Evolutionary conservation across 768 basidiomycete genomes (phyloP).

Genomic region (Russula virescens): DNA sequence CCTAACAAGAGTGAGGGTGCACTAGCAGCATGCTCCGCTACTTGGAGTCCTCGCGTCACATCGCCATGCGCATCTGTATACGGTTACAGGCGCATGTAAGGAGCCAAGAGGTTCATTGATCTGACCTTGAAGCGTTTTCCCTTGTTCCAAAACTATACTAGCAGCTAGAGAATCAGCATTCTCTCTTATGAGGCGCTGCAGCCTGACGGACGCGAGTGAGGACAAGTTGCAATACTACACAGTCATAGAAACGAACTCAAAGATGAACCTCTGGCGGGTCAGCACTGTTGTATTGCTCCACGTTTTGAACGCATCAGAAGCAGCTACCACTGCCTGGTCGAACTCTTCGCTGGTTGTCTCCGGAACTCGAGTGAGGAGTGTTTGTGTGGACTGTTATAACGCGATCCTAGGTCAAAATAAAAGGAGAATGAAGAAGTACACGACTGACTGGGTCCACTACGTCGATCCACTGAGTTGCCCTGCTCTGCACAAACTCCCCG

Average conservation of each 20-base stretch:
- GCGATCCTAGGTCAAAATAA: neutral
- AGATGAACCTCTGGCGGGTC: constrained; percentile 77
- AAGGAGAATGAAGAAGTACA: neutral
- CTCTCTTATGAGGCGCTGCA: constrained; percentile 81
- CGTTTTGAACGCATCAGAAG: constrained; percentile 77
- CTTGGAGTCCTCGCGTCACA: constrained; percentile 86
- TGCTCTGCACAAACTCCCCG: constrained; percentile 84
- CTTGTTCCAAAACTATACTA: constrained; percentile 92
- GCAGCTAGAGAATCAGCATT: constrained; percentile 81
- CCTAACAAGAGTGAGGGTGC: constrained; percentile 84
- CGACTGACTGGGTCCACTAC: constrained; percentile 78
- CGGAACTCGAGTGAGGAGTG: constrained; percentile 81
- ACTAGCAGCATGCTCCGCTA: constrained; percentile 73
- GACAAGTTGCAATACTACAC: neutral
- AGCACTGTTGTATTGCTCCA: constrained; percentile 87
- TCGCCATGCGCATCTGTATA: constrained; percentile 87
- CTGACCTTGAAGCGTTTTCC: constrained; percentile 82
- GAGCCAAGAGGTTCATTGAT: constrained; percentile 12
- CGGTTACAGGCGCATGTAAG: neutral
- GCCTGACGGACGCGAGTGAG: constrained; percentile 39
- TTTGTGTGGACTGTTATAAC: constrained; percentile 72
- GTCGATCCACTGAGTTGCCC: constrained; percentile 73
- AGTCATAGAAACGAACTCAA: constrained; percentile 64
- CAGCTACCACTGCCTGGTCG: constrained; percentile 74
- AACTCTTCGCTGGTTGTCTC: constrained; percentile 83